Conservation (phyloP, 1,284 basidiomycete species). For the Cryptococcus sp. region DNA sequence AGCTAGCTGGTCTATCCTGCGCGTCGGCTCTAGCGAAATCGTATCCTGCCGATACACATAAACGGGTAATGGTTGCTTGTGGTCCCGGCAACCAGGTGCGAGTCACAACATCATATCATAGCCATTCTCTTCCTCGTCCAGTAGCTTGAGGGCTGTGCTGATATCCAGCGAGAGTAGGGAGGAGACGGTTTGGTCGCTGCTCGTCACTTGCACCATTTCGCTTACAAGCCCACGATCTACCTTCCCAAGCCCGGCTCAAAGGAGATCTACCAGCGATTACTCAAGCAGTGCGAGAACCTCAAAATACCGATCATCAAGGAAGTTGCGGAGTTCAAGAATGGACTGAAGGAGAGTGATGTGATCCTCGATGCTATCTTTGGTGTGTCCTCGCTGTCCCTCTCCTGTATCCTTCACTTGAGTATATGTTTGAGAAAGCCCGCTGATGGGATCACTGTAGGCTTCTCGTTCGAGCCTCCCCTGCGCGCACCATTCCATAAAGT, state of each 20-base stretch:
- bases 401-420: too few relatives aligned
- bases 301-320: conserved; percentile 68
- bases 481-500: conserved; percentile 82
- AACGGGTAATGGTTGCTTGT: conserved; percentile 84
- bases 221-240: conserved; percentile 80
- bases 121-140: neutral
- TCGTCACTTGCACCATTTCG: conserved; percentile 87
- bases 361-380: conserved; percentile 93
- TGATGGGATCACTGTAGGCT: conserved; percentile 57
- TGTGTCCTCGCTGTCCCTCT: conserved; percentile 23
- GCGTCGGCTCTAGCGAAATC: conserved; percentile 82
- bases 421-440: neutral
- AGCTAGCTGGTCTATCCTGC: conserved; percentile 94
- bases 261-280: conserved; percentile 83
- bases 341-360: conserved; percentile 71
- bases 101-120: neutral
- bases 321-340: conserved; percentile 58
- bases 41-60: conserved; percentile 68
- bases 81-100: conserved; percentile 87
- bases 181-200: conserved; percentile 97
- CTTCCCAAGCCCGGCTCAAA: conserved; percentile 83
- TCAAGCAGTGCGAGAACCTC: conserved; percentile 86
- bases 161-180: conserved; percentile 57
- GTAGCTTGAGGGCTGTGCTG: neutral
- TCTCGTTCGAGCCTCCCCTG: conserved; percentile 88